Base-by-base conservation (phyloP, 1,139 yeast species). In the Kodamaea arcana region DNA sequence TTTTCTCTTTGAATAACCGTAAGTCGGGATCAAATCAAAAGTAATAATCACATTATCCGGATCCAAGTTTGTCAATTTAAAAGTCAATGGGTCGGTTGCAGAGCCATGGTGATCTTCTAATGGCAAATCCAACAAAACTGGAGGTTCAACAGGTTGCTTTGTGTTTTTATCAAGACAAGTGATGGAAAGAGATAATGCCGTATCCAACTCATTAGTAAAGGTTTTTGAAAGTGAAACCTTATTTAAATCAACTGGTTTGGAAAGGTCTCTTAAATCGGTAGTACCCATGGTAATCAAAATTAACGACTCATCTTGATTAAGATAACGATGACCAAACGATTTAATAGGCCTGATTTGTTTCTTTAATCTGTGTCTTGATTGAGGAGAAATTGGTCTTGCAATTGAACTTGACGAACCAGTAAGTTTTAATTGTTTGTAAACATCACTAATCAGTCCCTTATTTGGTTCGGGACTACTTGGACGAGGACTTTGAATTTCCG, bases 11-110 rank as follows among this genome's bases (percentile, higher is more conserved):
- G 61, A 46, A 38, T 63, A 62, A 38, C 67, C 85, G 55, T 88
- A 90, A 0, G 97, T 87, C n/a, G 97, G 96, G 15, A 90, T 88
- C 42, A 92, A 73, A 56, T 92, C 97, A 60, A 92, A 92, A 28
- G 79, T 77, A 22, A 92, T 58, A 3, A 73, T 59, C n/a, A 81
- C 71, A 42, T 81, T 78, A 30, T 73, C 65, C 3, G 82, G 69
- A 28, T 69, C 68, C 29, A 62, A 48, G 25, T 68, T 64, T 8
- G 71, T 63, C 40, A 87, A 73, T 43, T 80, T 80, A 59, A 92
- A 87, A 8, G 83, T 69, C 31, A 90, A 72, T 7, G 96, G 94
- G 48, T 88, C 97, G 4, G 90, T 75, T 4, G 90, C 80, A 43
- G 79, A 71, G 3, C 85, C 87, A 48, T 75, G 79, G 36, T 77